Evolutionary conservation across 345 rosid species (phyloP).

Genomic region (Fremontodendron californicum): DNA sequence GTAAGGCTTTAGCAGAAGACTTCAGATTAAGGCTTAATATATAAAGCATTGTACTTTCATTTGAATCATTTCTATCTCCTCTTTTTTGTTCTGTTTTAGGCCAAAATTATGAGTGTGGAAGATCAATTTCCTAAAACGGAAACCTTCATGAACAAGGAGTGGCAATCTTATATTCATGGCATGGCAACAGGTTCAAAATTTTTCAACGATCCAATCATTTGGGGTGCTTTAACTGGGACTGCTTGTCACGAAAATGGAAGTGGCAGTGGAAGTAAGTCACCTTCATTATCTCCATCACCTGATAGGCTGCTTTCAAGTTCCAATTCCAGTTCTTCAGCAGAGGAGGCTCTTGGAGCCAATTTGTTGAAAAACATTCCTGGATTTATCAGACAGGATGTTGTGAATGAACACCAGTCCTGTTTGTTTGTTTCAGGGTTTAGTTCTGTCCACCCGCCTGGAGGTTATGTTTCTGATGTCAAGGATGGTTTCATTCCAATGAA

Average conservation of each 20-base stretch:
- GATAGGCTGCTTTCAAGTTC: slow-evolving; percentile 25
- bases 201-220: slow-evolving; percentile 32
- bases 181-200: slow-evolving; percentile 24
- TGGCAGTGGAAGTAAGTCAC: slow-evolving; percentile 5
- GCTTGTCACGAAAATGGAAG: slow-evolving; percentile 19
- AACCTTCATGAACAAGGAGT: slow-evolving; percentile 44
- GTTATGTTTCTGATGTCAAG: slow-evolving; percentile 17
- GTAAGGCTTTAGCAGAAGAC: slow-evolving; percentile 21
- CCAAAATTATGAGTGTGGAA: slow-evolving; percentile 31
- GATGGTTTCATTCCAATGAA: slow-evolving; percentile 31
- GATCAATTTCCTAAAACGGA: slow-evolving; percentile 54
- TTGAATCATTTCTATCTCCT: slow-evolving; percentile 35
- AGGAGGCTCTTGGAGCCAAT: slow-evolving; percentile 20
- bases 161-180: slow-evolving; percentile 36
- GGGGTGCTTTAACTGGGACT: slow-evolving; percentile 22
- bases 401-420: slow-evolving; percentile 11
- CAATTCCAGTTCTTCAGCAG: slow-evolving; percentile 31
- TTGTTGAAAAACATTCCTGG: slow-evolving; percentile 28
- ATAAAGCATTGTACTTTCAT: slow-evolving; percentile 25
- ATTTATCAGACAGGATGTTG: slow-evolving; percentile 24
- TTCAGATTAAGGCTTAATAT: slow-evolving; percentile 23
- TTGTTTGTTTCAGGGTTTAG: slow-evolving; percentile 25
- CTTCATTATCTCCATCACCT: slow-evolving; percentile 18
- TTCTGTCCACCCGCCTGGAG: slow-evolving; percentile 16
- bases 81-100: slow-evolving; percentile 17